These are phyloP conservation scores for Penicillium flavigenum DNA, from an alignment of 495 filamentous ascomycete genomes.

Conservation along the genomic window DNA sequence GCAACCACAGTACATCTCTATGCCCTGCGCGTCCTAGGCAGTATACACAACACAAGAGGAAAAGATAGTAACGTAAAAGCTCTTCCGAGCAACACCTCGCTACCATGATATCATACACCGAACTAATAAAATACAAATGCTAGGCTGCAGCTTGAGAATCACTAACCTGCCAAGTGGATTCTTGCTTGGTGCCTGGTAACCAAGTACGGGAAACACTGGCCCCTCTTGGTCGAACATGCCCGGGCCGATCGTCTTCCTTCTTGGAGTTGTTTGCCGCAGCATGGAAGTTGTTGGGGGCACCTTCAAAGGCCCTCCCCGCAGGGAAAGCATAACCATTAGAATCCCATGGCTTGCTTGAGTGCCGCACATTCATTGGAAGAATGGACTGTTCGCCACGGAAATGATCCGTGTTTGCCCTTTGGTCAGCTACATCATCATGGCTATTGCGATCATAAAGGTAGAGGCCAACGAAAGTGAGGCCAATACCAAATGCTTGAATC, in stretches of 20 bases:
- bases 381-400: constrained; percentile 61
- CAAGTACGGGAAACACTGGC: constrained; percentile 58
- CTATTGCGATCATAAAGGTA: constrained; percentile 95
- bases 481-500: constrained; percentile 81
- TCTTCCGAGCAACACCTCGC: constrained; percentile 1
- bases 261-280: constrained; percentile 50
- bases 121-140: constrained; percentile 12
- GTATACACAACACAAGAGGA: background rate
- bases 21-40: background rate
- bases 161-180: constrained; percentile 73
- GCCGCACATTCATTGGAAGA: constrained; percentile 62
- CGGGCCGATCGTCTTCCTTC: constrained; percentile 58
- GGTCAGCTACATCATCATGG: constrained; percentile 80
- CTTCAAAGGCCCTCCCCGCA: constrained; percentile 27
- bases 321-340: constrained; percentile 46
- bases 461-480: constrained; percentile 84
- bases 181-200: constrained; percentile 74
- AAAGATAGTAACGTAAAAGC: constrained; percentile 2
- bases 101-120: constrained; percentile 23
- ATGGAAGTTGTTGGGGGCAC: constrained; percentile 28
- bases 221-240: constrained; percentile 52
- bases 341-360: constrained; percentile 36
- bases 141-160: constrained; percentile 38
- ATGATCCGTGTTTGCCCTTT: constrained; percentile 56
- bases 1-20: background rate